These are phyloP conservation scores for Flagelloscypha sp. DNA, from an alignment of 768 basidiomycete species.

Conservation along the genomic window DNA sequence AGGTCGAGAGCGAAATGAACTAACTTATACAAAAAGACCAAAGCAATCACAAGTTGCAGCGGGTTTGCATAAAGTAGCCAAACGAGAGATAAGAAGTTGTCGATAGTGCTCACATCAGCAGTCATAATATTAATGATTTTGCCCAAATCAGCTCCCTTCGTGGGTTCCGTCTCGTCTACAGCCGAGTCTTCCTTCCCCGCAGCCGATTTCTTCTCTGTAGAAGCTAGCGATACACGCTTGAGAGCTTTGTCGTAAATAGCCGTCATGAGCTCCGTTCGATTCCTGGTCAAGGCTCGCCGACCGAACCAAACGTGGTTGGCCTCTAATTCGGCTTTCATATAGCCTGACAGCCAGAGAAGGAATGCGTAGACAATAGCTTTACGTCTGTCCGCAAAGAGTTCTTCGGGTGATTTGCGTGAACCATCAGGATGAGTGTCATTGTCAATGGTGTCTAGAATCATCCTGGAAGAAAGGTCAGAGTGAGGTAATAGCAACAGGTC, in stretches of 20 bases:
- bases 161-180: too few species aligned
- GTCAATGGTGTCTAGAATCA: slow-evolving; percentile 29
- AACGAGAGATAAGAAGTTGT: too few species aligned
- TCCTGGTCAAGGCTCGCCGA: slow-evolving; percentile 34
- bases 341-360: too few species aligned
- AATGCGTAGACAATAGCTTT: slow-evolving; percentile 44
- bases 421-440: too few species aligned
- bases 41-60: slow-evolving; percentile 47
- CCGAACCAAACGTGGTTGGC: slow-evolving; percentile 37
- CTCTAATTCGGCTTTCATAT: slow-evolving; percentile 27
- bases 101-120: slow-evolving; percentile 31
- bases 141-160: slow-evolving; percentile 19
- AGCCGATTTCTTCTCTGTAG: slow-evolving; percentile 1
- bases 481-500: too few species aligned
- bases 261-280: slow-evolving; percentile 39
- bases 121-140: slow-evolving; percentile 12
- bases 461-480: slow-evolving; percentile 5
- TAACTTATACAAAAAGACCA: slow-evolving; percentile 49
- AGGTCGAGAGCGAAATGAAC: too few species aligned
- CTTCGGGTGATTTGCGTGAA: slow-evolving; percentile 22
- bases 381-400: too few species aligned
- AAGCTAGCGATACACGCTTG: too few species aligned
- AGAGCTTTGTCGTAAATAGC: slow-evolving; percentile 49
- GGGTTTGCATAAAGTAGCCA: slow-evolving; percentile 25
- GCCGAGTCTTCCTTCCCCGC: slow-evolving; percentile 10